Conservation (phyloP, 306 rosid species). For the Mimosa bimucronata region DNA sequence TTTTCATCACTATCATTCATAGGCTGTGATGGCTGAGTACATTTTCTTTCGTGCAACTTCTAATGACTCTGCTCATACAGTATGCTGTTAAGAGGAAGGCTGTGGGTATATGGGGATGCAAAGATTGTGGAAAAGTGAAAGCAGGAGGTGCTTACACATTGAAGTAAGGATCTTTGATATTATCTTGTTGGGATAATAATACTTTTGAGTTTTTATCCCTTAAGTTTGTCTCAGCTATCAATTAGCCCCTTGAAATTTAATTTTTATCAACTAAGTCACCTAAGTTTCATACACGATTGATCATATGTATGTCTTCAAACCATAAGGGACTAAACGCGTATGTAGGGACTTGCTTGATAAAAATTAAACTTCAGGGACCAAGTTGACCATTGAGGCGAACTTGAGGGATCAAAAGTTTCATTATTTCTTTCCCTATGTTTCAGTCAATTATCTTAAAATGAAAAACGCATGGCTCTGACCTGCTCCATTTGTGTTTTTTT, state of each 20-base stretch:
- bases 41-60: neutral
- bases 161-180: slow-evolving; percentile 39
- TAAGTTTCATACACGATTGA: neutral
- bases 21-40: neutral
- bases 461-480: neutral
- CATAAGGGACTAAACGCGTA: too few species aligned
- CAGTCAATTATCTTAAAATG: neutral
- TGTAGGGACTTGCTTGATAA: neutral
- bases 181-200: neutral
- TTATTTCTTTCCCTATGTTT: neutral
- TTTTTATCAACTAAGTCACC: too few species aligned
- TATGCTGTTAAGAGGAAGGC: slow-evolving; percentile 65
- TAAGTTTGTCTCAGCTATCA: neutral
- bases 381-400: neutral
- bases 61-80: slow-evolving; percentile 25
- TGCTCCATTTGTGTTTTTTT: neutral
- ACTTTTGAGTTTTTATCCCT: neutral
- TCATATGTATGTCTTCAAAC: too few species aligned
- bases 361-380: neutral
- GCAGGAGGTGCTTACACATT: slow-evolving; percentile 69
- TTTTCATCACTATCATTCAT: neutral
- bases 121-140: slow-evolving; percentile 68
- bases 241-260: neutral
- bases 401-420: neutral
- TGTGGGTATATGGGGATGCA: slow-evolving; percentile 73